Evolutionary conservation across 2,329 filamentous ascomycete genomes (phyloP), one percentile per base, ranked within the genome.

Genomic region (Madurella mycetomatis): DNA sequence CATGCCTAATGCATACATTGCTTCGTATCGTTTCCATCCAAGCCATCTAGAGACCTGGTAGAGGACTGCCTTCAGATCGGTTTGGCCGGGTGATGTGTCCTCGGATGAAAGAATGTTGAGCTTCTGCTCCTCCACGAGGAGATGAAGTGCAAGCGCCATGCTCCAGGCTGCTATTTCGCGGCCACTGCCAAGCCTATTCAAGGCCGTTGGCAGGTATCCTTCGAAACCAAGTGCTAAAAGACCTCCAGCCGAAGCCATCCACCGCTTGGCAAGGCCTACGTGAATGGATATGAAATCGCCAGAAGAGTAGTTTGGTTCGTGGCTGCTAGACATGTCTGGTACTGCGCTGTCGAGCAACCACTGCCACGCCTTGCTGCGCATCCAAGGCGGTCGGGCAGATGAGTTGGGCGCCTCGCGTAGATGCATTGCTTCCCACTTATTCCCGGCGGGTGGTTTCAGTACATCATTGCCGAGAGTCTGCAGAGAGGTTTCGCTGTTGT

Each of bases 71-170:
- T 83, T 82, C 18, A 97, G 64, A 46, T 81, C 76, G 9, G 70
- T 68, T 25, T 74, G 71, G 0, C 76, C 73, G 0, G 74, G 72
- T 3, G 75, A 74, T 2, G 64, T 60, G 40, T 73, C 72, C 48
- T 78, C 76, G 0, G 76, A 71, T 0, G 70, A 70, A 58, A 77
- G 75, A 4, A 85, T 80, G 57, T 89, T 83, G 1, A 99, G 79
- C 66, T 95, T 97, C 58, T 88, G 80, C 67, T 99, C 94, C 68
- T 99, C 92, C 0, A 88, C 80, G n/a, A 95, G 75, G 2, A 97
- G 76, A 71, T 99, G 94, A 12, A 99, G 75, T 1, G 83, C 87
- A 60, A 95, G 75, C 39, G 92, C 80, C 49, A 88, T 77, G 64
- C 88, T 81, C 66, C 86, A 74, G 34, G 87, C 78, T 51, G 84